Evolutionary conservation across 768 basidiomycete genomes (phyloP), one percentile per base, ranked within the genome.

Genomic region (Mycena amicta): DNA sequence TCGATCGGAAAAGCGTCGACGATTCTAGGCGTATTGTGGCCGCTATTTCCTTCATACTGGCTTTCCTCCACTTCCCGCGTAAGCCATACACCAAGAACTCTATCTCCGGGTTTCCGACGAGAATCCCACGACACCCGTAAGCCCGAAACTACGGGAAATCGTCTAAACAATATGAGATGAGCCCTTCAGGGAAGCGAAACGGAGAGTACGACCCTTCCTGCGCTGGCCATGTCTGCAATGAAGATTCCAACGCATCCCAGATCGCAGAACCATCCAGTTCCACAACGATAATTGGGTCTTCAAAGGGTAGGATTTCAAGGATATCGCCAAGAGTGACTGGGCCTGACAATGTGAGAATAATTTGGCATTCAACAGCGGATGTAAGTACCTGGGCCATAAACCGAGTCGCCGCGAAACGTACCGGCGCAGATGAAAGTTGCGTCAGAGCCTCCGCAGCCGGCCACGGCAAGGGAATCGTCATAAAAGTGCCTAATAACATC

Each of bases 111-210:
- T 1, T 83, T 81, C 40, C 78, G 80, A 27, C 83, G 81, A 33
- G 92, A 95, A 70, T 97, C 93, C 94, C 93, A 95, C 18, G 84
- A 81, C 8, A 95, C 88, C 12, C 84, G 85, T 37, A 95, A 80
- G 18, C 94, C 94, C 23, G 93, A 89, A 33, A 96, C 78, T 13
- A 93, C 80, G 0, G 94, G 93, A 73, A 97, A 97, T 13, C 94
- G 91, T 22, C 93, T 95, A 52, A 13, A 47, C 50, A 45, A 28
- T n/a, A n/a, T n/a, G n/a, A n/a, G n/a, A n/a, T n/a, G n/a, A n/a
- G n/a, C n/a, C n/a, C n/a, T n/a, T n/a, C n/a, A n/a, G n/a, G n/a
- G n/a, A n/a, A n/a, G n/a, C n/a, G n/a, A n/a, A n/a, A n/a, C n/a
- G n/a, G n/a, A n/a, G n/a, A n/a, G 49, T 39, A 29, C 2, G 57